Evolutionary conservation across 768 basidiomycete species (phyloP).

Genomic region (Candolleomyces efflorescens): DNA sequence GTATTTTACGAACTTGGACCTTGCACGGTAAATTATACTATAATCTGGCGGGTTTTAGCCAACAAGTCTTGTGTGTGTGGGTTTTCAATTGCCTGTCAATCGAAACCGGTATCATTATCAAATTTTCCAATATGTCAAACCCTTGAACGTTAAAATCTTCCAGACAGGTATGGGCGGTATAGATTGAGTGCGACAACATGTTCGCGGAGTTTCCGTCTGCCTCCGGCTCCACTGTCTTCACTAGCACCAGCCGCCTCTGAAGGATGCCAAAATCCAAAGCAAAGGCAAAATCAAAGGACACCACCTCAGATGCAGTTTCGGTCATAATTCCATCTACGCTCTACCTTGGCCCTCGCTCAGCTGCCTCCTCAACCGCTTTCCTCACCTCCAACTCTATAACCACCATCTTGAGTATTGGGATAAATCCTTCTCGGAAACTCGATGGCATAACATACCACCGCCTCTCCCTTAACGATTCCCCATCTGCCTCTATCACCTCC

Average conservation of each 20-base stretch:
- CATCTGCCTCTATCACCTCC: constrained; percentile 22
- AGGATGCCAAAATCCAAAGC: not conserved
- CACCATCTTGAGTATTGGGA: constrained; percentile 38
- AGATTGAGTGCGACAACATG: not conserved
- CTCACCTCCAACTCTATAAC: constrained; percentile 30
- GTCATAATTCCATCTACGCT: constrained; percentile 23
- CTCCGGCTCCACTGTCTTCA: too few species aligned
- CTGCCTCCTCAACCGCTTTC: constrained; percentile 31
- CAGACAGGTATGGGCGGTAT: too few species aligned
- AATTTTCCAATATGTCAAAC: too few species aligned
- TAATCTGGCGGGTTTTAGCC: not conserved
- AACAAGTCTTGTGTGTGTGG: too few species aligned
- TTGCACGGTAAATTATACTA: not conserved
- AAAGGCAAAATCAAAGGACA: not conserved
- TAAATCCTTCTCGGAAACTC: constrained; percentile 23
- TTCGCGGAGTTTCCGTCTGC: not conserved
- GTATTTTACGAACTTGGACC: not conserved
- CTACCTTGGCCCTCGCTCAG: constrained; percentile 38
- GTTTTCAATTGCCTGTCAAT: too few species aligned
- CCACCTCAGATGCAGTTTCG: constrained; percentile 14
- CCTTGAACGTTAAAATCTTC: too few species aligned
- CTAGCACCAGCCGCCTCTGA: not conserved
- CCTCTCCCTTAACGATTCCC: constrained; percentile 32
- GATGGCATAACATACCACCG: constrained; percentile 32
- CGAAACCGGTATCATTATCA: too few species aligned